Conservation (phyloP, 2,329 filamentous ascomycete genomes). For the Talaromyces islandicus region DNA sequence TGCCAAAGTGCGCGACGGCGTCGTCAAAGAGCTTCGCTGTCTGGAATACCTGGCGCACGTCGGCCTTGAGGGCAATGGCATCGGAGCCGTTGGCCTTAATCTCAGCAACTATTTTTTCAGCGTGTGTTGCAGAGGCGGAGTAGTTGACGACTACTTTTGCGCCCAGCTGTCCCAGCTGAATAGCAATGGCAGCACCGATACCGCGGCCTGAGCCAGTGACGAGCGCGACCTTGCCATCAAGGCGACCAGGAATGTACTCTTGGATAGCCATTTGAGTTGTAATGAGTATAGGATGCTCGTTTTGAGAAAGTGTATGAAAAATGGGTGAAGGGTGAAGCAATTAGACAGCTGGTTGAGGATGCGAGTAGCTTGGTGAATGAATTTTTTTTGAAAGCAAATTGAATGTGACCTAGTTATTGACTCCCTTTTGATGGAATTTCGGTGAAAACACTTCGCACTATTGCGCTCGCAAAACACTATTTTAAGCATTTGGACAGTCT, state of each 20-base stretch:
- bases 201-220: constrained; percentile 25
- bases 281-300: neutral
- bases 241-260: constrained; percentile 5
- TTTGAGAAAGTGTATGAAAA: neutral
- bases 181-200: constrained; percentile 23
- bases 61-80: constrained; percentile 46
- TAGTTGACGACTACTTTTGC: constrained; percentile 27
- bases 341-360: no score
- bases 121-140: constrained; percentile 55
- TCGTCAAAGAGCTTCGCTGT: constrained; percentile 16
- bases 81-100: constrained; percentile 12
- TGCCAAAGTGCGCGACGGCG: constrained; percentile 19
- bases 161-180: constrained; percentile 22
- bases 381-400: no score
- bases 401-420: no score
- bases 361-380: no score
- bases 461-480: no score
- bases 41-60: constrained; percentile 33
- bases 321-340: neutral
- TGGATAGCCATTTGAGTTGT: neutral
- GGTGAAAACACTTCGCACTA: no score
- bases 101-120: constrained; percentile 43
- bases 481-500: no score
- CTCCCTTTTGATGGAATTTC: no score
- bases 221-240: constrained; percentile 37